phyloP scores from a whole-genome alignment of 2,329 filamentous ascomycete species.

The Nemania diffusa region DNA sequence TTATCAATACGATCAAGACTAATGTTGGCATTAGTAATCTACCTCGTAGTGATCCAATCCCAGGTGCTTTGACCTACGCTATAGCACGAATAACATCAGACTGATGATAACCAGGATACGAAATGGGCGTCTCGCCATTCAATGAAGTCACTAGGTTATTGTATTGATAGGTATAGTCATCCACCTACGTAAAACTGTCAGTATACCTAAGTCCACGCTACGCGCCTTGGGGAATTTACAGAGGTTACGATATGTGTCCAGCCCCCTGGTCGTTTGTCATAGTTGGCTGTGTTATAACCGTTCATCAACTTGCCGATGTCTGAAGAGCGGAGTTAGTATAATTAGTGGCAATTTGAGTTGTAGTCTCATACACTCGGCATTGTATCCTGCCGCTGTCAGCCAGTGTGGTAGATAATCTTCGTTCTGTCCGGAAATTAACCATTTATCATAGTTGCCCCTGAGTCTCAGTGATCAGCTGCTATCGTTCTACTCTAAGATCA shows the following conservation, averaged over 20 bases:
- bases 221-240: neutral
- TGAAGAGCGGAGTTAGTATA: constrained; percentile 14
- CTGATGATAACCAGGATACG: constrained; percentile 36
- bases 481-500: neutral
- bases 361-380: constrained; percentile 27
- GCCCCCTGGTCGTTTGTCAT: constrained; percentile 17
- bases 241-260: constrained; percentile 25
- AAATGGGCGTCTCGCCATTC: constrained; percentile 33
- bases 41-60: neutral
- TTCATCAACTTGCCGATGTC: constrained; percentile 38
- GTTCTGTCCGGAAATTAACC: constrained; percentile 49
- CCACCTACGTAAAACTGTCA: constrained; percentile 20
- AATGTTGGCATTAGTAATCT: constrained; percentile 10
- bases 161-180: constrained; percentile 33
- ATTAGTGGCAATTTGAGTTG: neutral
- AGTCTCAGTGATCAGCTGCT: neutral
- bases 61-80: constrained; percentile 22
- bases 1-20: constrained; percentile 36
- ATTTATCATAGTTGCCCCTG: constrained; percentile 55
- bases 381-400: constrained; percentile 33
- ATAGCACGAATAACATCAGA: constrained; percentile 30
- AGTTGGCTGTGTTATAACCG: constrained; percentile 34
- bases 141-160: constrained; percentile 31
- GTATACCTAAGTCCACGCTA: neutral
- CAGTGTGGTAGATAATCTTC: constrained; percentile 34